These are phyloP conservation scores for Coelastrella sp. DNA, from an alignment of 139 green algal genomes.

Conservation along the genomic window DNA sequence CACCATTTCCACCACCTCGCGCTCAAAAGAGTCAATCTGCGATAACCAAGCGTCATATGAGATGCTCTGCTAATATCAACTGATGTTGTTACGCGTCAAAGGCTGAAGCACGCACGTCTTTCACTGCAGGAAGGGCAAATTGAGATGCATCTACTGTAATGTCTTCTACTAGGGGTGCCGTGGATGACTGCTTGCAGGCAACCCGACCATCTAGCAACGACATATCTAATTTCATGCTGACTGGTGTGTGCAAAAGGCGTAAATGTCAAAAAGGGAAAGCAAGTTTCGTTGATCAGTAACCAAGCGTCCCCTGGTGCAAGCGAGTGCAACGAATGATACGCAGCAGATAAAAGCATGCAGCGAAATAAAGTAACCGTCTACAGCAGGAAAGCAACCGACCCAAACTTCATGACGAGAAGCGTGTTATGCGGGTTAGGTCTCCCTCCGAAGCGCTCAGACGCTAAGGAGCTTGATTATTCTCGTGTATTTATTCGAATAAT, in stretches of 20 bases:
- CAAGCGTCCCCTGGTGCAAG: too few species aligned
- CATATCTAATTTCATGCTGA: conserved; percentile 52
- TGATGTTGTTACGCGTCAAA: neutral
- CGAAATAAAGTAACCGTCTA: too few species aligned
- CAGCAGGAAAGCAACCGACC: too few species aligned
- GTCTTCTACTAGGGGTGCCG: neutral
- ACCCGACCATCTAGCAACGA: conserved; percentile 41
- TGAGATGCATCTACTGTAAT: conserved; percentile 21
- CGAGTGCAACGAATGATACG: too few species aligned
- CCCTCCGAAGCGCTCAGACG: too few species aligned
- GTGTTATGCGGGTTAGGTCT: neutral
- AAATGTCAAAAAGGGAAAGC: neutral
- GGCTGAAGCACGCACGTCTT: conserved; percentile 47
- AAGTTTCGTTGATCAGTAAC: conserved; percentile 6
- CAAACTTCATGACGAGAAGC: neutral
- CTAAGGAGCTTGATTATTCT: too few species aligned
- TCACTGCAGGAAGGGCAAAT: conserved; percentile 63
- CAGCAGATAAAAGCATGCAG: too few species aligned
- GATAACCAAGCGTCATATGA: neutral
- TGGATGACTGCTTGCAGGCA: neutral
- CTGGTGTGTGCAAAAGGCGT: neutral
- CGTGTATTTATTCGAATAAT: too few species aligned
- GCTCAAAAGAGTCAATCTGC: conserved; percentile 95
- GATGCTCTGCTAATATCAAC: neutral
- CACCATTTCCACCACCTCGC: conserved; percentile 94